These are phyloP conservation scores for Diplodia intermedia DNA, from an alignment of 2,329 filamentous ascomycete genomes.

Conservation along the genomic window DNA sequence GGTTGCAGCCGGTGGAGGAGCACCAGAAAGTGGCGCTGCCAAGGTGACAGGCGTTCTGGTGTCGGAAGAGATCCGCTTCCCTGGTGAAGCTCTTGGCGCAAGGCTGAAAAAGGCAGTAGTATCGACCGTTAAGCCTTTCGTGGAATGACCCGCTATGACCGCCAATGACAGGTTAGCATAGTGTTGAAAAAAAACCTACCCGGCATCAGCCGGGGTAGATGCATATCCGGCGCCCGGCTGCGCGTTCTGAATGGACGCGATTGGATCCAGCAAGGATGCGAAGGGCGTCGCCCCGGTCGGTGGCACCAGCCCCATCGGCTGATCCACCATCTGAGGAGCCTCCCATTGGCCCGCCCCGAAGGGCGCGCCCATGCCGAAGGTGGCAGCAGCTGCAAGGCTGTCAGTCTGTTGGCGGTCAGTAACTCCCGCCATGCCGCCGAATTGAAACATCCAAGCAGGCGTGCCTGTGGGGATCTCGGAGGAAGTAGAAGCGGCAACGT, in stretches of 20 bases:
- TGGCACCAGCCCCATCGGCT: background rate
- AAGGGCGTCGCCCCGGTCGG: background rate
- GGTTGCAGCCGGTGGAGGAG: background rate
- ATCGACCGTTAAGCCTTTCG: background rate
- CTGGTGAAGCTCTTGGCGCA: background rate
- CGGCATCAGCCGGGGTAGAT: background rate
- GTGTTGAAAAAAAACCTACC: constrained; percentile 16
- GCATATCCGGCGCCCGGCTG: background rate
- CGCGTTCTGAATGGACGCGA: background rate
- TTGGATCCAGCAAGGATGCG: background rate
- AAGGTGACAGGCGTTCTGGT: background rate
- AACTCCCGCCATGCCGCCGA: background rate
- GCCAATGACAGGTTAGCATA: constrained; percentile 9
- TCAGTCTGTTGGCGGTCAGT: background rate
- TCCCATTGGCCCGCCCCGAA: background rate
- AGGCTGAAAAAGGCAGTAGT: background rate
- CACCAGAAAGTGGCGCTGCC: background rate
- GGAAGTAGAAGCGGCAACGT: background rate
- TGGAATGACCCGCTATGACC: too few species aligned
- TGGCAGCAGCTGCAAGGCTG: background rate
- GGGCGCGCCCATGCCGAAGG: background rate
- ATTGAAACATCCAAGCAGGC: background rate
- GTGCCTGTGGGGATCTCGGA: background rate
- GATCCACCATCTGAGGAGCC: background rate
- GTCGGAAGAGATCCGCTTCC: background rate